phyloP scores from a whole-genome alignment of 2,329 filamentous ascomycete species.

The Aspergillus luchuensis region DNA sequence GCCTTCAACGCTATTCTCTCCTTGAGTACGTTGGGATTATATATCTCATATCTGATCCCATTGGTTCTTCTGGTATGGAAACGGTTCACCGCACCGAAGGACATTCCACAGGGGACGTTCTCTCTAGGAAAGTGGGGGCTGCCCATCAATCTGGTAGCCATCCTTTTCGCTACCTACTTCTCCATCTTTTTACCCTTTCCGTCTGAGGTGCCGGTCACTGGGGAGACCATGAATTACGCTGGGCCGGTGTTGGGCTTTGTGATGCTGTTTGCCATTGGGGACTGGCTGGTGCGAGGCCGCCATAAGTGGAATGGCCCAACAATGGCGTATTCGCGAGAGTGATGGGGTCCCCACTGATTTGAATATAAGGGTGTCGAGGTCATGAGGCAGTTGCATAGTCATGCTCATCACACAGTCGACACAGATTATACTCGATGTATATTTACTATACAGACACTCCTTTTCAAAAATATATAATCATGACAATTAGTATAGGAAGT shows the following conservation, averaged over 20 bases:
- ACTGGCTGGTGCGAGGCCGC: conserved; percentile 29
- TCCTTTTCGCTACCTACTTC: conserved; percentile 34
- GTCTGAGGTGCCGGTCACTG: conserved; percentile 31
- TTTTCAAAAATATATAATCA: too few relatives aligned
- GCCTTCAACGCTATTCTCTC: conserved; percentile 57
- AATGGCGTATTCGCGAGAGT: conserved; percentile 16
- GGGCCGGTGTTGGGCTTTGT: conserved; percentile 28
- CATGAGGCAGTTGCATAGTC: too few relatives aligned
- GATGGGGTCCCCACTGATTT: not conserved
- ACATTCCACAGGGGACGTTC: conserved; percentile 30
- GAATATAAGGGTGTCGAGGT: too few relatives aligned
- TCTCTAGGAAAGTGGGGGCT: conserved; percentile 32
- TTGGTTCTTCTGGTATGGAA: conserved; percentile 38
- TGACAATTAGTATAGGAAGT: too few relatives aligned
- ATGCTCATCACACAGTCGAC: too few relatives aligned
- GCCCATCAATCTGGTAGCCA: conserved; percentile 30
- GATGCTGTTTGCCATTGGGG: conserved; percentile 25
- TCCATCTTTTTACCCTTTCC: conserved; percentile 37
- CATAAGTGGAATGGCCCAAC: conserved; percentile 28
- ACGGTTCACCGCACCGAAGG: conserved; percentile 20
- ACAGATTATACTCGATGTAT: too few relatives aligned
- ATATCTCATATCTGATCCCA: conserved; percentile 53
- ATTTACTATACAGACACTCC: too few relatives aligned
- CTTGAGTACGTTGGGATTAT: conserved; percentile 50
- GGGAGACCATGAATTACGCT: conserved; percentile 39